Percentiles rank a stretch among this genome's conserved stretches.
phyloP scores from a whole-genome alignment of 345 rosid genomes.

The Moringa oleifera region DNA sequence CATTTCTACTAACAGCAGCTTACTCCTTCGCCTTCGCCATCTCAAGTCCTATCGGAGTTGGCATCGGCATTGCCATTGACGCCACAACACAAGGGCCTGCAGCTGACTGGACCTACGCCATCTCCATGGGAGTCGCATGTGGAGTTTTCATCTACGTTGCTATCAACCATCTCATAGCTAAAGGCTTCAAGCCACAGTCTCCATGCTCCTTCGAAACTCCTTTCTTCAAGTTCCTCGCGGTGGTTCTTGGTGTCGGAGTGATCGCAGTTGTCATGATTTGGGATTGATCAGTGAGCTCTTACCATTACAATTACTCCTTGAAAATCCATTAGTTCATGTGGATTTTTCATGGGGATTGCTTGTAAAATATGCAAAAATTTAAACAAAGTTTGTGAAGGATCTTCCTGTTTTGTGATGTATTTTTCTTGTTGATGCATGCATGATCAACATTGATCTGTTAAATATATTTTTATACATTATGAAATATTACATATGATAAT shows the following conservation, averaged over 20 bases:
- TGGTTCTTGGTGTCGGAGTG: slow-evolving; percentile 56
- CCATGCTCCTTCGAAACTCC: slow-evolving; percentile 56
- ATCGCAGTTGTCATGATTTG: slow-evolving; percentile 81
- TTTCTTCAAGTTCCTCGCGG: slow-evolving; percentile 63
- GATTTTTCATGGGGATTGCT: no score
- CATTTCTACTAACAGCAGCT: slow-evolving; percentile 51
- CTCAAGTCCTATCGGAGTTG: slow-evolving; percentile 72
- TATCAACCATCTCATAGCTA: slow-evolving; percentile 76
- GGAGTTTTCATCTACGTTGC: slow-evolving; percentile 79
- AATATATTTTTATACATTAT: no score
- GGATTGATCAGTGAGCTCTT: no score
- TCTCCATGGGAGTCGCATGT: slow-evolving; percentile 82
- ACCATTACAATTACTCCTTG: no score
- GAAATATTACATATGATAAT: no score
- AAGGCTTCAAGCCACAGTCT: slow-evolving; percentile 62
- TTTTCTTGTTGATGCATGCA: no score
- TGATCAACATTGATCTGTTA: no score
- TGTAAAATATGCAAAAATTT: no score
- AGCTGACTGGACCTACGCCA: slow-evolving; percentile 73
- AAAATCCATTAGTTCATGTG: no score
- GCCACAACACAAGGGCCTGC: slow-evolving; percentile 58
- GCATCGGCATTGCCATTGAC: slow-evolving; percentile 79
- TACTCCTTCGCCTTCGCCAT: slow-evolving; percentile 80
- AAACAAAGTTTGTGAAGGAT: no score
- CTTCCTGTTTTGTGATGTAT: no score